These are phyloP conservation scores for Carex scoparia DNA, from an alignment of 176 grass and related monocot species.

Conservation along the genomic window DNA sequence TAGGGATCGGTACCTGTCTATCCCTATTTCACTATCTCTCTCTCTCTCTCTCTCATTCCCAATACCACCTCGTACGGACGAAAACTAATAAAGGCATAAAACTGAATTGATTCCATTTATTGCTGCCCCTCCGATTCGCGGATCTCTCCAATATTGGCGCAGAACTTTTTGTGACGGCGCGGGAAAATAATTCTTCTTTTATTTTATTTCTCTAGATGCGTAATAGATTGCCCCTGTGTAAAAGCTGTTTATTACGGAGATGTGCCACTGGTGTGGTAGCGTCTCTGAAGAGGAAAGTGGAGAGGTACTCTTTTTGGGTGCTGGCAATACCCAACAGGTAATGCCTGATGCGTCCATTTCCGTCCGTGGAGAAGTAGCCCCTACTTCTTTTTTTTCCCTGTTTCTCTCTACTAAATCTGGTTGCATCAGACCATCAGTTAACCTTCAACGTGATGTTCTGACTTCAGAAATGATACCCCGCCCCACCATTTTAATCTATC, in stretches of 20 bases:
- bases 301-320: slow-evolving; percentile 28
- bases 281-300: slow-evolving; percentile 18
- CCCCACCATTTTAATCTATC: neutral
- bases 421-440: neutral
- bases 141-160: neutral
- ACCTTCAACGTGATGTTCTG: neutral
- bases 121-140: neutral
- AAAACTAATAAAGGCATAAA: neutral
- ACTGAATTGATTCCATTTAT: slow-evolving; percentile 17
- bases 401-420: slow-evolving; percentile 17
- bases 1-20: slow-evolving; percentile 1
- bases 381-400: neutral
- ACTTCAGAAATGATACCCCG: neutral
- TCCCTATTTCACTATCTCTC: neutral
- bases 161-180: slow-evolving; percentile 17
- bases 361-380: slow-evolving; percentile 8
- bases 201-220: neutral
- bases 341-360: slow-evolving; percentile 18
- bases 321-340: slow-evolving; percentile 11
- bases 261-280: slow-evolving; percentile 8
- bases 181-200: neutral
- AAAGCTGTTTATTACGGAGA: neutral
- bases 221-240: neutral
- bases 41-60: slow-evolving; percentile 3
- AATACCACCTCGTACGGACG: slow-evolving; percentile 24